A percentile compares a stretch with the other conserved stretches of the same genome.
Evolutionary conservation across 1,284 basidiomycete species (phyloP).

Genomic region (Gymnopus androsaceus): DNA sequence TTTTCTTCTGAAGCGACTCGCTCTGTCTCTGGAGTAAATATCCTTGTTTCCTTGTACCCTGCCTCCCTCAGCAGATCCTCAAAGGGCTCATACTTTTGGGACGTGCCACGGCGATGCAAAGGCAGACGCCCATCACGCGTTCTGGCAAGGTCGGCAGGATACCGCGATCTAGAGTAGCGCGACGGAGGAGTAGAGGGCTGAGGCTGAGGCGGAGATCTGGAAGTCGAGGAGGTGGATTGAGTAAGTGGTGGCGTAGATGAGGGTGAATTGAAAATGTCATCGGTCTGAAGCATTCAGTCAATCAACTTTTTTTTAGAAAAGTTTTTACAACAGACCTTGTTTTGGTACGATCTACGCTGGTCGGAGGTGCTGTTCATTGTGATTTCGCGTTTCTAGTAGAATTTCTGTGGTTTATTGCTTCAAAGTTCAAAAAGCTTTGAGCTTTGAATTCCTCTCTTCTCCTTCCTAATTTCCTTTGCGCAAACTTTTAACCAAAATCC

Average conservation of each 20-base stretch:
- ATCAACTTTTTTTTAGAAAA: neutral
- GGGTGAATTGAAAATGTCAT: neutral
- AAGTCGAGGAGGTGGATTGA: conserved; percentile 34
- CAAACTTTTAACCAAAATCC: too few species aligned
- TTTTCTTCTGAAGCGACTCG: conserved; percentile 36
- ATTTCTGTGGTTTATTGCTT: too few species aligned
- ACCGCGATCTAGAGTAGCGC: conserved; percentile 43
- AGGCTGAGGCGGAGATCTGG: conserved; percentile 40
- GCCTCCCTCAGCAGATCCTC: conserved; percentile 83
- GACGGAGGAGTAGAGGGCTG: conserved; percentile 43
- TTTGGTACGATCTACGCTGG: too few species aligned
- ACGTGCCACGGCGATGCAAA: conserved; percentile 73
- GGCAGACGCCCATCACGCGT: conserved; percentile 52
- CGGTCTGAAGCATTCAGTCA: neutral
- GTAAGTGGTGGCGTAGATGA: conserved; percentile 34
- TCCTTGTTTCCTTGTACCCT: conserved; percentile 86
- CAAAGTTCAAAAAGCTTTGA: too few species aligned
- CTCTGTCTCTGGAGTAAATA: conserved; percentile 83
- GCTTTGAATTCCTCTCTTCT: too few species aligned
- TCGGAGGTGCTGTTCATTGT: too few species aligned
- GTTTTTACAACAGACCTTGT: neutral
- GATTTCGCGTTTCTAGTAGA: too few species aligned
- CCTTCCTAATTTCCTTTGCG: too few species aligned
- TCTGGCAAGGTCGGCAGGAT: conserved; percentile 47
- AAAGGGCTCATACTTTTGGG: conserved; percentile 75